phyloP scores from a whole-genome alignment of 352 stramenopile genomes.

The Blastocystis sp. region DNA sequence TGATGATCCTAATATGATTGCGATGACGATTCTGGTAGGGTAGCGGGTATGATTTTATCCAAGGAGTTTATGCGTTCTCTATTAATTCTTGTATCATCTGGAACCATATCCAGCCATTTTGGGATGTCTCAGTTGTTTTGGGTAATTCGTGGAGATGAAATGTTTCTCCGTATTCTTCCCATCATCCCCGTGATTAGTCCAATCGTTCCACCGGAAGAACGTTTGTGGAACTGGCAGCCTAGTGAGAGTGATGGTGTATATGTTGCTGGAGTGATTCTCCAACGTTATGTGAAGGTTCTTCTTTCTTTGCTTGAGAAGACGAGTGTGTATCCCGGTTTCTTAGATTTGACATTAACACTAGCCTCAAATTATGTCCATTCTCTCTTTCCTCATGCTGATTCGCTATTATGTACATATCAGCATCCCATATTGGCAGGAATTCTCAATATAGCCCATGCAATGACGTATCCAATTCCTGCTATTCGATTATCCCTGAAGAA shows the following conservation, averaged over 20 bases:
- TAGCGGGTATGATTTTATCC: not conserved
- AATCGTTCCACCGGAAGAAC: not conserved
- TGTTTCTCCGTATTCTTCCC: not conserved
- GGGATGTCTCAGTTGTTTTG: conserved; percentile 4
- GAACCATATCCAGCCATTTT: not conserved
- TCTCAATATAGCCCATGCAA: not conserved
- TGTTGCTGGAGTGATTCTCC: not conserved
- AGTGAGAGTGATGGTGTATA: conserved; percentile 23
- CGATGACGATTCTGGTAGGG: not conserved
- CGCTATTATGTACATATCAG: not conserved
- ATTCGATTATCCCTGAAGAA: not conserved
- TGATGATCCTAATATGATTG: not conserved
- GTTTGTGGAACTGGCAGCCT: conserved; percentile 57
- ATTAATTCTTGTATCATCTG: not conserved
- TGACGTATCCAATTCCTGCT: not conserved
- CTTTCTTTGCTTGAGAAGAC: not conserved
- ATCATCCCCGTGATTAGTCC: not conserved
- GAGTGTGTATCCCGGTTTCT: not conserved
- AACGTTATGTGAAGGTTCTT: not conserved
- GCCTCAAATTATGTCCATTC: conserved; percentile 1
- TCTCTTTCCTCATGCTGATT: not conserved
- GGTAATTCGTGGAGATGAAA: not conserved
- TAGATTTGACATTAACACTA: not conserved
- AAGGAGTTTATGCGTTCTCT: conserved; percentile 15
- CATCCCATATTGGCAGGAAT: not conserved